These are phyloP conservation scores for Penicillium robsamsonii DNA, from an alignment of 495 filamentous ascomycete genomes.

Conservation along the genomic window DNA sequence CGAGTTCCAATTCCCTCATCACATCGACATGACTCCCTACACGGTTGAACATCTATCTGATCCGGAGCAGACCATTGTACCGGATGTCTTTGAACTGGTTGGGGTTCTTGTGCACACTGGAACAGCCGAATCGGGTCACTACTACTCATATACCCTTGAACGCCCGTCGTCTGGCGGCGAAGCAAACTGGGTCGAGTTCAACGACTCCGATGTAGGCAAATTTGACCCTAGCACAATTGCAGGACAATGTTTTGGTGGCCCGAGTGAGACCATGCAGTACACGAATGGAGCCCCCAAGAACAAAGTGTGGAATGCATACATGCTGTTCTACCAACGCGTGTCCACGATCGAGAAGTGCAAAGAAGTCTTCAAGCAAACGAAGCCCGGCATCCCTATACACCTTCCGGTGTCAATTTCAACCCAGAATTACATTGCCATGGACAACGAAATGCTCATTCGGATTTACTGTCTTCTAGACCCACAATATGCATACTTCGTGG, in stretches of 20 bases:
- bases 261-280: constrained; percentile 47
- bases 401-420: constrained; percentile 56
- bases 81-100: constrained; percentile 86
- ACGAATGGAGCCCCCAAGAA: constrained; percentile 47
- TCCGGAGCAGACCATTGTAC: constrained; percentile 45
- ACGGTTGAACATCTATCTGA: constrained; percentile 82
- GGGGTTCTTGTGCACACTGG: constrained; percentile 91
- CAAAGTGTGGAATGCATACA: constrained; percentile 87
- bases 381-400: constrained; percentile 48
- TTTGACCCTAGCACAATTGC: constrained; percentile 76
- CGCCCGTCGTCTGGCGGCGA: constrained; percentile 55
- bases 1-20: constrained; percentile 78
- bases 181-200: constrained; percentile 83
- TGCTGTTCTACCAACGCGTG: constrained; percentile 93
- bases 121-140: constrained; percentile 92
- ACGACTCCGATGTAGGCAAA: constrained; percentile 74
- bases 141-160: constrained; percentile 92
- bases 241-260: constrained; percentile 76
- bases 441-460: constrained; percentile 71
- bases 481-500: constrained; percentile 66
- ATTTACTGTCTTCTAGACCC: constrained; percentile 81
- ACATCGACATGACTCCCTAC: constrained; percentile 88
- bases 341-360: constrained; percentile 53
- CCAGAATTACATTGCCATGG: constrained; percentile 59
- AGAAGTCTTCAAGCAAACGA: constrained; percentile 28